Base-by-base conservation (phyloP, 345 rosid genomes). In the Hibiscus trionum region DNA sequence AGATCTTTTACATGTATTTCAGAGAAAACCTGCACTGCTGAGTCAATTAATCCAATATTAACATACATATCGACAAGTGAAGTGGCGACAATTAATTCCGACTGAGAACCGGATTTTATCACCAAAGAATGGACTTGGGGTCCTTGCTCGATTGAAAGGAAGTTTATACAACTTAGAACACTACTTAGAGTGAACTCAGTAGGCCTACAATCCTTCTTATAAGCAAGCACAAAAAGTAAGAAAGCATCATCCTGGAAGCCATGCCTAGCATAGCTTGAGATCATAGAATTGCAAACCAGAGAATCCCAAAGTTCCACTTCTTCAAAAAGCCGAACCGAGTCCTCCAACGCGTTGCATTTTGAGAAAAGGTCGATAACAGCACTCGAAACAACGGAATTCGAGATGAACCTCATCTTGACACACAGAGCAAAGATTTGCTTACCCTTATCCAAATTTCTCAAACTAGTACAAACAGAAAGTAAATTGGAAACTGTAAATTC, bases 291-390 rank as follows among this genome's bases (percentile, higher is more conserved):
- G 73, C 81, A 86, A 55, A 78, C 59, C 24, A 82, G 82, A 29
- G 84, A 82, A 77, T 90, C 88, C 88, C 89, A 83, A 29, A 47
- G 77, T 66, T 76, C 76, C 37, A 80, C 71, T 58, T 88, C 79
- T 35, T 69, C 75, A 68, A 90, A 90, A 80, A 86, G 75, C 76
- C 61, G 81, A 75, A 93, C 77, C 3, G 98, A 85, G 75, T 86
- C 86, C 76, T 79, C 86, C 84, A 90, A 84, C 86, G 89, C 86
- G 87, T 86, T 79, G 87, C 95, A 87, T 81, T 90, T 85, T 42
- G 96, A 88, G 81, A 88, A 90, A 77, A 90, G 78, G 73, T 90
- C 89, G 84, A 90, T 85, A 49, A 76, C 56, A 2, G 96, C 91
- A 84, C 95, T 90, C 47, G 81, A 80, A 82, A 93, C 86, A 76